Base-by-base conservation (phyloP, 1,284 basidiomycete genomes). In the Ustilago cynodontis region DNA sequence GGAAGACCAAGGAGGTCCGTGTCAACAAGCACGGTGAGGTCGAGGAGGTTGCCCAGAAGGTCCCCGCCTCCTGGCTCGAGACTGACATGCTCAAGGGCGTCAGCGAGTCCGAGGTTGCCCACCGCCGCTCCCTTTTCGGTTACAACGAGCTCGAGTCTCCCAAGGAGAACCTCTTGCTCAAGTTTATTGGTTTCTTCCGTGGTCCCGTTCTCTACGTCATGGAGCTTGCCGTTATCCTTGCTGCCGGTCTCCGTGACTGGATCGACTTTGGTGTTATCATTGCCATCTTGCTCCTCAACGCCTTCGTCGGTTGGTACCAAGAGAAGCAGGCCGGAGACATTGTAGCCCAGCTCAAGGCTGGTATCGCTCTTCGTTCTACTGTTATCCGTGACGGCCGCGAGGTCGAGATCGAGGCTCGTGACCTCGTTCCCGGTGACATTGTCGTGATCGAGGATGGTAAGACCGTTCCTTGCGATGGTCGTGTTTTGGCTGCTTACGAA, bases 231-330 rank as follows among this genome's bases (percentile, higher is more conserved):
- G 86, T 86, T 68, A 70, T 81, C 50, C 82, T 87, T 50, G 84
- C 86, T 43, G 86, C 80, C 66, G 86, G 86, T 86, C 83, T 87
- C n/a, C 85, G 79, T 64, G 86, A 86, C 79, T 87, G 86, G 86
- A 87, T 87, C 70, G 89, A 89, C 82, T 88, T 90, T 79, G 89
- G 89, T 85, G 88, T 89, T 55, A 89, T 89, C 64, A 87, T 87
- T 63, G 80, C 84, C 77, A 79, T 74, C 49, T 61, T 80, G 52
- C 65, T 87, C 56, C 82, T 87, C 72, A 90, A 90, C 86, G 89
- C 89, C 50, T 86, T 88, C 63, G 89, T 90, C 73, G 89, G 89
- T 59, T 89, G 89, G 89, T 90, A 89, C 82, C 79, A 90, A 80
- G 89, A 90, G 79, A 89, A 89, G 87, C 83, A 86, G 86, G 86